Conservation (phyloP, 2,329 filamentous ascomycete genomes). For the Biscogniauxia mediterranea region DNA sequence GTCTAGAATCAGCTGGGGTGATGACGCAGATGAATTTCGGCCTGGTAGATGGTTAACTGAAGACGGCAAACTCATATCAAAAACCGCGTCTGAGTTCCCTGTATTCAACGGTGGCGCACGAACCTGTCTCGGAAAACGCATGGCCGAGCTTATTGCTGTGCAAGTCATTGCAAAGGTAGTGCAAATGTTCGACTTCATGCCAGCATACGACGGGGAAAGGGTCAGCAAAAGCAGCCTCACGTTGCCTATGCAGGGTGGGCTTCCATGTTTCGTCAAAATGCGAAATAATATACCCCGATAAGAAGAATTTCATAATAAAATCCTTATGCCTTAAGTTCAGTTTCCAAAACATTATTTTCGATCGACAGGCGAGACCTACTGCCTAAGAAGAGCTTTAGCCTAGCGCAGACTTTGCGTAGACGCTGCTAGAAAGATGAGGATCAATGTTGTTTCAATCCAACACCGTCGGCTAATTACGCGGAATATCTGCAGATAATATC, state of each 20-base stretch:
- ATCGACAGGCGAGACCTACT: too few species aligned
- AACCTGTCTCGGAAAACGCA: slow-evolving; percentile 60
- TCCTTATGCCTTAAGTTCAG: too few species aligned
- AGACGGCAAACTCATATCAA: slow-evolving; percentile 41
- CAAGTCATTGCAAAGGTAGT: slow-evolving; percentile 53
- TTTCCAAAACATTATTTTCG: not conserved
- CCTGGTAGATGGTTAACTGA: slow-evolving; percentile 56
- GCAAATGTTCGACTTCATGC: slow-evolving; percentile 49
- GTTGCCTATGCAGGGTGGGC: slow-evolving; percentile 60
- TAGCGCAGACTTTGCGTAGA: too few species aligned
- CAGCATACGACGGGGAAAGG: slow-evolving; percentile 45
- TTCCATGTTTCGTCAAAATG: slow-evolving; percentile 45
- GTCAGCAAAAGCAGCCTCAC: slow-evolving; percentile 61
- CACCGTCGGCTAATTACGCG: not conserved
- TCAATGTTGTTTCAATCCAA: not conserved
- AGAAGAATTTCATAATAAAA: too few species aligned
- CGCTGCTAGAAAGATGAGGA: too few species aligned
- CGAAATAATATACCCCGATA: not conserved
- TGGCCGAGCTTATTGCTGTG: slow-evolving; percentile 60
- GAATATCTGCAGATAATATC: not conserved
- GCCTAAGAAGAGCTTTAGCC: too few species aligned
- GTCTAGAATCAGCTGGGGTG: slow-evolving; percentile 54
- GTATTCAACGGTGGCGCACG: slow-evolving; percentile 66
- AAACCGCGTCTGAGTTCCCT: slow-evolving; percentile 55
- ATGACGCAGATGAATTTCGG: slow-evolving; percentile 53